A percentile compares a stretch with the other conserved stretches of the same genome.
phyloP scores from a whole-genome alignment of 148 eudicot species.

The Arbutus unedo region DNA sequence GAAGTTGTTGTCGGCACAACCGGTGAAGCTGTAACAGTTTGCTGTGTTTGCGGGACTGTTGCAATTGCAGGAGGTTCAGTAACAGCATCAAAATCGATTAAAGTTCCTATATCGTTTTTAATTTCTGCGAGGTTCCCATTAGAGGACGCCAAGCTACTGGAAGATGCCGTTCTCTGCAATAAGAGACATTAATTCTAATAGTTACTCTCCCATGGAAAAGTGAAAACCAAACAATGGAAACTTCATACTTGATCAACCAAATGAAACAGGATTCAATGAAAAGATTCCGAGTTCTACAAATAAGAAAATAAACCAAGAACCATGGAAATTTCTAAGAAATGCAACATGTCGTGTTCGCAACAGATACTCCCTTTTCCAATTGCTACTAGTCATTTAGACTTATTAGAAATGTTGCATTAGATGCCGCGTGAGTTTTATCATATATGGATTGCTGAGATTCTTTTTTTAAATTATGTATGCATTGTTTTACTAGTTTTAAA shows the following conservation, averaged over 20 bases:
- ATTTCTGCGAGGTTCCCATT: conserved; percentile 61
- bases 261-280: neutral
- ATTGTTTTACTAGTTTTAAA: neutral
- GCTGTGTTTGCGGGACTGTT: conserved; percentile 42
- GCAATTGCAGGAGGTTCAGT: conserved; percentile 53
- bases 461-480: neutral
- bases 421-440: no score
- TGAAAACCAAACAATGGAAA: neutral
- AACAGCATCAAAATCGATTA: conserved; percentile 87
- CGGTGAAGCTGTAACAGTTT: conserved; percentile 28
- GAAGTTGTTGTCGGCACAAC: conserved; percentile 36
- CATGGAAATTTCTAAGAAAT: neutral
- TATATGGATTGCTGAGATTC: neutral
- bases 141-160: conserved; percentile 80
- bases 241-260: neutral
- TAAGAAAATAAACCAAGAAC: neutral
- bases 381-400: neutral
- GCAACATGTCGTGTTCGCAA: neutral
- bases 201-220: neutral
- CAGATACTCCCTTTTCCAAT: neutral
- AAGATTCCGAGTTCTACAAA: neutral
- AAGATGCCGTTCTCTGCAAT: conserved; percentile 85
- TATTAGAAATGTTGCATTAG: neutral
- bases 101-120: conserved; percentile 49
- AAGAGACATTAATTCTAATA: conserved; percentile 2